A percentile compares a stretch with the other conserved stretches of the same genome.
These are phyloP conservation scores for Phytophthora niederhauseri DNA, from an alignment of 352 stramenopile genomes.

Conservation along the genomic window DNA sequence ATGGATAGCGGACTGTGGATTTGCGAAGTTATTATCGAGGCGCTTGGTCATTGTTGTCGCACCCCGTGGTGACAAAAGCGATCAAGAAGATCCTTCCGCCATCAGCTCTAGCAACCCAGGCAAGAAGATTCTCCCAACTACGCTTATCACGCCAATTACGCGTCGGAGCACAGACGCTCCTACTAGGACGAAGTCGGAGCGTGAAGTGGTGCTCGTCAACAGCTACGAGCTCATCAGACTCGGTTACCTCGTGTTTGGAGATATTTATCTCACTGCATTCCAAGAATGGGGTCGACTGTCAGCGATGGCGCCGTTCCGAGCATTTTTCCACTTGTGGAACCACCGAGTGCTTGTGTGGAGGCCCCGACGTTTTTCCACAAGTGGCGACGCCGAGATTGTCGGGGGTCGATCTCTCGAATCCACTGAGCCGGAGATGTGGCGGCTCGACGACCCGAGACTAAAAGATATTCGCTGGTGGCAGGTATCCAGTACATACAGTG, in stretches of 20 bases:
- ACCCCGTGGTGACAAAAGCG: too few species aligned
- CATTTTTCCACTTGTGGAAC: slow-evolving; percentile 16
- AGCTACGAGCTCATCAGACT: slow-evolving; percentile 29
- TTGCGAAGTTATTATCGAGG: too few species aligned
- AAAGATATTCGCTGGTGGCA: slow-evolving; percentile 17
- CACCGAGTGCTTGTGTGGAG: slow-evolving; percentile 16
- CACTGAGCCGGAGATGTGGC: slow-evolving; percentile 14
- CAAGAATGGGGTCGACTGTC: slow-evolving; percentile 20
- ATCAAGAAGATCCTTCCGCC: too few species aligned
- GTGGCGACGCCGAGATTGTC: not conserved
- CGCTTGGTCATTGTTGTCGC: too few species aligned
- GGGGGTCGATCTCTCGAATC: not conserved
- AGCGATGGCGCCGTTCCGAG: slow-evolving; percentile 3
- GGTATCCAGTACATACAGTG: slow-evolving; percentile 11
- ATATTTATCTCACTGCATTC: slow-evolving; percentile 3
- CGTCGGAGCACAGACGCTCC: too few species aligned
- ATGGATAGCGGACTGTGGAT: too few species aligned
- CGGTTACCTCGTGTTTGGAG: slow-evolving; percentile 21
- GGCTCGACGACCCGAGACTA: slow-evolving; percentile 17
- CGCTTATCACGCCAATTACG: too few species aligned
- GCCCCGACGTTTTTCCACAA: not conserved
- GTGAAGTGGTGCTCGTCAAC: not conserved
- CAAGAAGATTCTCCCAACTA: too few species aligned
- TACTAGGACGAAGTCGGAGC: too few species aligned
- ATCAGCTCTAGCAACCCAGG: too few species aligned